Conservation (phyloP, 352 stramenopile genomes). For the Aphanomyces invadans region DNA sequence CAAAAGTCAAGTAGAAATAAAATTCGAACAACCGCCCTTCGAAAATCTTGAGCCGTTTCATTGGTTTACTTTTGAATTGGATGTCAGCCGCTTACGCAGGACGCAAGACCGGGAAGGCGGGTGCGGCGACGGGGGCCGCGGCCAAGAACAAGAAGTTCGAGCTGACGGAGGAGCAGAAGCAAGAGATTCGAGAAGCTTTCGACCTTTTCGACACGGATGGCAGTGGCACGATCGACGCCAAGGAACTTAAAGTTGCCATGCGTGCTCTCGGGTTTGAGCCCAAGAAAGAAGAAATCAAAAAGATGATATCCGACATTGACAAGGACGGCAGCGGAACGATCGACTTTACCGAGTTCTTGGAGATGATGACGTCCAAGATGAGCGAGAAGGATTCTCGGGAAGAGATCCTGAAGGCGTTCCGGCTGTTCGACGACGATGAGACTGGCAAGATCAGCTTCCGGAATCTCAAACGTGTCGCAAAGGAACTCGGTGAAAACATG, state of each 20-base stretch:
- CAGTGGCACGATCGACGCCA: constrained; percentile 94
- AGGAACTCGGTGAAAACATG: constrained; percentile 98
- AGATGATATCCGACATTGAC: constrained; percentile 96
- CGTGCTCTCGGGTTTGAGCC: constrained; percentile 94
- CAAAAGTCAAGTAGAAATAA: background rate
- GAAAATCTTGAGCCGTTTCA: background rate
- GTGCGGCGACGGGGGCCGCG: background rate
- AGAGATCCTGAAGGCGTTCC: constrained; percentile 95
- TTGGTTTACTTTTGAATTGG: background rate
- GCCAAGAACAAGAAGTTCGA: constrained; percentile 82
- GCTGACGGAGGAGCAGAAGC: constrained; percentile 91
- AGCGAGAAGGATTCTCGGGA: constrained; percentile 93
- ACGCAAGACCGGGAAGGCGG: constrained; percentile 20
- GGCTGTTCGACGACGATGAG: constrained; percentile 97
- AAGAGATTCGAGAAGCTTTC: constrained; percentile 96
- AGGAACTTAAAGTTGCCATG: constrained; percentile 97
- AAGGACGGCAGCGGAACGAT: constrained; percentile 94
- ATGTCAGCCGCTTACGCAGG: constrained; percentile 22
- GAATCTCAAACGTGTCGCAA: constrained; percentile 96
- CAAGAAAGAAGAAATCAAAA: constrained; percentile 97
- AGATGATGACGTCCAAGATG: constrained; percentile 97
- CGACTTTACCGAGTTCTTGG: constrained; percentile 95
- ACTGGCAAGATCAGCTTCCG: constrained; percentile 95
- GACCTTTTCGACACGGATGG: constrained; percentile 96
- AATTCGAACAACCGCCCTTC: background rate